A percentile compares a stretch with the other conserved stretches of the same genome.
phyloP scores from a whole-genome alignment of 179 eudicot species.

The Sideroxylon spinosum region DNA sequence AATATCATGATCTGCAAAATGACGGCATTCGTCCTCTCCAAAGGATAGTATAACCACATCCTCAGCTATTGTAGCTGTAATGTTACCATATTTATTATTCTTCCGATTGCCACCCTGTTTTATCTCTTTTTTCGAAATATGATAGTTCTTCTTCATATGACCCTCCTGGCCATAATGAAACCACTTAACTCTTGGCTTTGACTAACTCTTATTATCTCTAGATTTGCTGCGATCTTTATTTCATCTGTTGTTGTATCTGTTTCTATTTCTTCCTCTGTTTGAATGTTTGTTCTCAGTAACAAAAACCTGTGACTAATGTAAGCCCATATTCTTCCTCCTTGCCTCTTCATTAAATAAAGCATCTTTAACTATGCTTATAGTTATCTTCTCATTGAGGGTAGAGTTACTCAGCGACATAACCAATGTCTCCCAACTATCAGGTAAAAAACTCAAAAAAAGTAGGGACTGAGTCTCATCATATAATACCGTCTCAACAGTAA shows the following conservation, averaged over 20 bases:
- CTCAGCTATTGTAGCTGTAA: too few relatives aligned
- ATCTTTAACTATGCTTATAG: background rate
- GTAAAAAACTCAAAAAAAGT: too few relatives aligned
- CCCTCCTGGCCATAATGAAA: background rate
- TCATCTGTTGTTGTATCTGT: too few relatives aligned
- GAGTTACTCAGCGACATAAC: too few relatives aligned
- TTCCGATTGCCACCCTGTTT: background rate
- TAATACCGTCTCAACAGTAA: background rate
- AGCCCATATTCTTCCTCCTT: background rate
- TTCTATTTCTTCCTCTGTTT: background rate
- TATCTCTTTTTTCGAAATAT: background rate
- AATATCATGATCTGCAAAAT: too few relatives aligned
- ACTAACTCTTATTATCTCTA: too few relatives aligned
- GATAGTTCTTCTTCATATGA: background rate
- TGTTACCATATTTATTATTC: too few relatives aligned
- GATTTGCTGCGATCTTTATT: background rate
- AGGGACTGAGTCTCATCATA: too few relatives aligned
- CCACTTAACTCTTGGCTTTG: background rate
- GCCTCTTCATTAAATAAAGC: background rate
- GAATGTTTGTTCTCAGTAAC: too few relatives aligned
- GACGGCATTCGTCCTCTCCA: too few relatives aligned
- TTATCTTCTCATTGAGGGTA: background rate
- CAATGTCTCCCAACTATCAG: too few relatives aligned
- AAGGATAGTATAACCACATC: too few relatives aligned
- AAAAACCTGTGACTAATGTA: background rate